These are phyloP conservation scores for Aspergillus transmontanensis DNA, from an alignment of 2,329 filamentous ascomycete genomes.

Conservation along the genomic window DNA sequence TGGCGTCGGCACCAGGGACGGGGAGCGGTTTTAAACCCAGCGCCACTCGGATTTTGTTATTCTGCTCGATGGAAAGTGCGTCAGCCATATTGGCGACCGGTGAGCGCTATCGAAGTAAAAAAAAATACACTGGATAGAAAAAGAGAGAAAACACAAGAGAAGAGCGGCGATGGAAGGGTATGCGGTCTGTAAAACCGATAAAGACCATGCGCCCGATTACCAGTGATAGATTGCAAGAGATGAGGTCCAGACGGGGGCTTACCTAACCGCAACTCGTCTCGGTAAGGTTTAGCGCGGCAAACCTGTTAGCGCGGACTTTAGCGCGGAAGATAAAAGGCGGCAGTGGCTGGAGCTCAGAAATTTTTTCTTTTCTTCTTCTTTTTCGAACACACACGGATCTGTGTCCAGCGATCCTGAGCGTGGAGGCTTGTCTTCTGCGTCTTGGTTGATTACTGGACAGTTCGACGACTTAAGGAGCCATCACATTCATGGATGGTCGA, in stretches of 20 bases:
- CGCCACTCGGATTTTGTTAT: constrained; percentile 85
- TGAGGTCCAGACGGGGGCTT: constrained; percentile 12
- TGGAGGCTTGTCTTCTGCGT: constrained; percentile 52
- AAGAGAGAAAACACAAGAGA: not conserved
- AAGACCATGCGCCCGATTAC: not conserved
- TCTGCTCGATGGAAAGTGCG: constrained; percentile 81
- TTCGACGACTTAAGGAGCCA: constrained; percentile 86
- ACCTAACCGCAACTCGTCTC: constrained; percentile 20
- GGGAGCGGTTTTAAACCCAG: constrained; percentile 89
- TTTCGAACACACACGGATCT: constrained; percentile 66
- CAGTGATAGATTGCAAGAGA: not conserved
- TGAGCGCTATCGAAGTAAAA: not conserved
- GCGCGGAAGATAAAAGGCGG: constrained; percentile 34
- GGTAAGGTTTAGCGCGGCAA: constrained; percentile 25
- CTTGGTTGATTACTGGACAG: constrained; percentile 81
- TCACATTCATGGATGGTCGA: constrained; percentile 61
- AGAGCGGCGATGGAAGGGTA: not conserved
- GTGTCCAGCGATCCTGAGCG: constrained; percentile 79
- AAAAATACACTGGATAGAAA: not conserved
- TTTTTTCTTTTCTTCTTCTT: constrained; percentile 44
- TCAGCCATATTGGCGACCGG: constrained; percentile 46
- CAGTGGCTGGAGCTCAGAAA: constrained; percentile 28
- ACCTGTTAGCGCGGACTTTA: constrained; percentile 27
- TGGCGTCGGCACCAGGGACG: constrained; percentile 65
- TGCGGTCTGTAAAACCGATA: not conserved